These are phyloP conservation scores for Aspergillus terreus DNA, from an alignment of 2,329 filamentous ascomycete genomes.

Conservation along the genomic window DNA sequence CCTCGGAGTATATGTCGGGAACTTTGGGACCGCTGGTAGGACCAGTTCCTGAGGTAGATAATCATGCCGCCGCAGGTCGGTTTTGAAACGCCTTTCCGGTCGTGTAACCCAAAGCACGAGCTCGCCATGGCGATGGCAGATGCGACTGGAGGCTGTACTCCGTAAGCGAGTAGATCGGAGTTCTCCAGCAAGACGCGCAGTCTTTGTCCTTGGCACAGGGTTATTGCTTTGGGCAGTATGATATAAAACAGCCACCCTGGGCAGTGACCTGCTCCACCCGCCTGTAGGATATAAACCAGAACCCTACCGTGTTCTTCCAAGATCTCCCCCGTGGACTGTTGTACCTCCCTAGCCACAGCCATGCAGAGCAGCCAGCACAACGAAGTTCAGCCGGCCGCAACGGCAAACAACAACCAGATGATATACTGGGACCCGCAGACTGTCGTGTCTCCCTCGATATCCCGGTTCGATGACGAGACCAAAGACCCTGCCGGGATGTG, in stretches of 20 bases:
- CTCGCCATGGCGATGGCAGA: constrained; percentile 1
- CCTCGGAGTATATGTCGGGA: constrained; percentile 1
- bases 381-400: constrained; percentile 4
- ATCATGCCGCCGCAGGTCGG: neutral
- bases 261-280: no score
- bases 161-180: neutral
- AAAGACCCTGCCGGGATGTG: constrained; percentile 18
- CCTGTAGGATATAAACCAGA: no score
- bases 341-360: neutral
- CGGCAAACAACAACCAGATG: constrained; percentile 7
- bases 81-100: constrained; percentile 3
- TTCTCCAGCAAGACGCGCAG: neutral
- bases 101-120: constrained; percentile 6
- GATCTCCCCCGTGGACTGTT: neutral
- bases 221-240: neutral
- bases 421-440: constrained; percentile 11
- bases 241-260: constrained; percentile 1
- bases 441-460: constrained; percentile 1
- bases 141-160: neutral
- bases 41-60: neutral
- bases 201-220: neutral
- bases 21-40: neutral
- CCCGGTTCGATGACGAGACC: constrained; percentile 6
- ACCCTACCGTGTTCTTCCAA: no score
- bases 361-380: constrained; percentile 10